These are phyloP conservation scores for Solanum virginianum DNA, from an alignment of 257 asterid species.

Conservation along the genomic window DNA sequence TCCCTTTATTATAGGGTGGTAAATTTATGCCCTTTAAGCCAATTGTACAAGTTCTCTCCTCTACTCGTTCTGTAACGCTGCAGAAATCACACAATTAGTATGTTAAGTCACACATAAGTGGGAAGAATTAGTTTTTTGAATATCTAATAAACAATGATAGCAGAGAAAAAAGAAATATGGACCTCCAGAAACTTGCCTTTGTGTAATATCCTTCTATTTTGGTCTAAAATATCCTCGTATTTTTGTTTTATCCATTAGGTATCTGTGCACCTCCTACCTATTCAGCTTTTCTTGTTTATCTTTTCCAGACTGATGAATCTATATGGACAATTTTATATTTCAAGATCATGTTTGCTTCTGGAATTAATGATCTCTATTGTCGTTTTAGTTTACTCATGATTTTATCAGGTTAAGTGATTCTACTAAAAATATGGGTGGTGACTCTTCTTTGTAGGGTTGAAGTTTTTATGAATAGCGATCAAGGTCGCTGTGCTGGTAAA, in stretches of 20 bases:
- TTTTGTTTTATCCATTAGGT: not conserved
- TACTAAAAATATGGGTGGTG: not conserved
- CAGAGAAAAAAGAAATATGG: not conserved
- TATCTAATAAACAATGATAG: not conserved
- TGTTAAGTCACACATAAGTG: not conserved
- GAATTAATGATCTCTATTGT: not conserved
- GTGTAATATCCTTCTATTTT: not conserved
- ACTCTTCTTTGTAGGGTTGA: conserved; percentile 53
- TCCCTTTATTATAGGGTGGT: not conserved
- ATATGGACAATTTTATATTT: not conserved
- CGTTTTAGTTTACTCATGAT: not conserved
- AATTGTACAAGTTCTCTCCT: not conserved
- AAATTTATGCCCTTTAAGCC: not conserved
- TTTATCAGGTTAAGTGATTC: not conserved
- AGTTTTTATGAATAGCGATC: conserved; percentile 79
- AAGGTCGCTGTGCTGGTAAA: conserved; percentile 73
- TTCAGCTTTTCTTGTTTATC: not conserved
- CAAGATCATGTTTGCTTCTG: not conserved
- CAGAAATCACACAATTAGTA: not conserved
- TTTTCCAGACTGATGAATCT: not conserved
- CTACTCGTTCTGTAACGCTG: not conserved
- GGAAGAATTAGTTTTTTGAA: not conserved
- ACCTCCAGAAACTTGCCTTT: not conserved
- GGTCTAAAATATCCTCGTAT: not conserved
- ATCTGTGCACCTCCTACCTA: not conserved